Base-by-base conservation (phyloP, 1,139 yeast genomes). In the Zygosaccharomyces pseudobailii region DNA sequence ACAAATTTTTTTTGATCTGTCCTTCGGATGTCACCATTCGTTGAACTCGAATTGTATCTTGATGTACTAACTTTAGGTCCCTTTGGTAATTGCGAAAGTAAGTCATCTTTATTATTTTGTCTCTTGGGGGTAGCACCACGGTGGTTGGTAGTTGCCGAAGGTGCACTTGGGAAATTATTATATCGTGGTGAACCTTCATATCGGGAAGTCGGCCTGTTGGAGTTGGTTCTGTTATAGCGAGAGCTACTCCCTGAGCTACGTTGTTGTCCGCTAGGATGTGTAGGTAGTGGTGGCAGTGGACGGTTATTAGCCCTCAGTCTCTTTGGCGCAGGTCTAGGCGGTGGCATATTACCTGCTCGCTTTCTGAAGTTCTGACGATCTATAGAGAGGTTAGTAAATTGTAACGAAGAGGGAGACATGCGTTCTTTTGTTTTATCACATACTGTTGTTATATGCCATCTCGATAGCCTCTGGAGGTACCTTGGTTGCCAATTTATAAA, bases 31-130 rank as follows among this genome's bases (percentile, higher is more conserved):
- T 25, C 20, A 19, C 41, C 34, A 38, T 38, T 38, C 2, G 34
- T 32, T 3, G 41, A 27, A 10, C 22, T 35, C n/a, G 50, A 50
- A 34, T 51, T 53, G 31, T 50, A 52, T 21, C 55, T 46, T 6
- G 55, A 52, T 37, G 42, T 46, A 19, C 50, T 37, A 17, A 46
- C 47, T 39, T 53, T 53, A 5, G 56, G 56, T 3, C 59, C 59
- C 41, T 51, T 56, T 23, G 59, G 59, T 40, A 56, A 37, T 39
- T 50, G 50, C 19, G 52, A 40, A 33, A 43, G 41, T 38, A 51
- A 44, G 19, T 40, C 39, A 34, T 49, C 49, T 22, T 27, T 46
- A 24, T 22, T 34, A 31, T 36, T 34, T 36, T 31, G 31, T 30
- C 36, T 27, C 30, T 27, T 46, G n/a, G 27, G 10, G 9, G 21